Evolutionary conservation across 768 basidiomycete genomes (phyloP), one percentile per base, ranked within the genome.

Genomic region (Leccinum aurantiacum): DNA sequence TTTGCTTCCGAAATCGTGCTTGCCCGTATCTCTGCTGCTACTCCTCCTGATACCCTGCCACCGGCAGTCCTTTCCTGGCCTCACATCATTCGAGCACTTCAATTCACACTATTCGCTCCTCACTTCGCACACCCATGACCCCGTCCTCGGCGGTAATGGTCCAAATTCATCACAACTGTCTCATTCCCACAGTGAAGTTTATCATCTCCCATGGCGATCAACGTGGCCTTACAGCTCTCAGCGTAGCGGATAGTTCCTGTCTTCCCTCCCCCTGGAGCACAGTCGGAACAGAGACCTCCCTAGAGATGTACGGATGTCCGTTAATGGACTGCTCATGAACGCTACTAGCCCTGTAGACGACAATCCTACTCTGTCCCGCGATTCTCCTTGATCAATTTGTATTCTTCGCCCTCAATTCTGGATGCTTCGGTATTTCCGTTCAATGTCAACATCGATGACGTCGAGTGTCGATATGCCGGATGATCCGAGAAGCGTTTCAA

Each of bases 181-280:
- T 66, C 25, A 64, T 66, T 38, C 67, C 67, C 8, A 66, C 67
- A 69, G 31, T 60, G 60, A 25, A 65, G 67, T 37, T 29, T 69
- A 52, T 70, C 63, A 63, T 69, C 51, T 70, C 63, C 0, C 61
- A 67, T 50, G 58, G 56, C 29, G 62, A 64, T 25, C 63, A 31
- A 19, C 64, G 38, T 33, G 46, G 47, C 25, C 25, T 59, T 25
- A 8, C 54, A 13, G 57, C 65, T 9, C 13, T 52, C 41, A 55
- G 27, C 11, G 14, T 50, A 1, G n/a, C 51, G 6, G 50, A 61
- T 47, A 13, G 52, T 7, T 41, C 6, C 8, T 65, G 25, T 29
- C 71, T 71, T 11, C 64, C 67, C 15, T 74, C 71, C 3, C 71
- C 73, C 6, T 74, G 71, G 71, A 73, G 73, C 14, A 69, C 73